phyloP scores from a whole-genome alignment of 192 early-diverging fungal species.

The Coemansia asiatica region DNA sequence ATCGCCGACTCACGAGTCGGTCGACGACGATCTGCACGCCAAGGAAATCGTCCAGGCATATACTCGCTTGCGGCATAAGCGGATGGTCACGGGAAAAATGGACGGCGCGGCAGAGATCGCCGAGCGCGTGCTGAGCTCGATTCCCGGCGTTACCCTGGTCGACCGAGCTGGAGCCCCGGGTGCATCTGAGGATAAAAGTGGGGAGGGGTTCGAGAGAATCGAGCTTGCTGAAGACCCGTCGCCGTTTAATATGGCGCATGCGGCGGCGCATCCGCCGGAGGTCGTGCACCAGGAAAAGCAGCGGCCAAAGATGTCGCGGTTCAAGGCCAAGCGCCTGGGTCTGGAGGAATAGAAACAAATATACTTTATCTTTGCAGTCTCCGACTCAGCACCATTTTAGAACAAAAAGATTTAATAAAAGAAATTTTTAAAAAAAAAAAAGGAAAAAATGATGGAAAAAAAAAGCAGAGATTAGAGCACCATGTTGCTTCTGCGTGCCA shows the following conservation, averaged over 20 bases:
- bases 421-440: background rate
- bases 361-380: too few relatives aligned
- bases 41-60: conserved; percentile 50
- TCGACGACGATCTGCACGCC: conserved; percentile 46
- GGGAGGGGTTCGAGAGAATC: conserved; percentile 17
- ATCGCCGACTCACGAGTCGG: conserved; percentile 12
- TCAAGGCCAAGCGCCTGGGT: conserved; percentile 49
- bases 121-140: conserved; percentile 22
- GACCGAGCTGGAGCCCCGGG: background rate
- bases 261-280: conserved; percentile 14
- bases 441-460: background rate
- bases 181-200: background rate
- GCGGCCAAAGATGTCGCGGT: conserved; percentile 53
- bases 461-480: background rate
- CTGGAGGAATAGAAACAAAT: conserved; percentile 15
- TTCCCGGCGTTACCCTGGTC: conserved; percentile 25
- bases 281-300: conserved; percentile 19
- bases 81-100: conserved; percentile 29
- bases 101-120: conserved; percentile 36
- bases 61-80: conserved; percentile 24
- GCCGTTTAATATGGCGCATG: background rate
- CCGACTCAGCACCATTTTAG: too few relatives aligned
- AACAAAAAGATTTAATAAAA: background rate
- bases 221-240: conserved; percentile 28
- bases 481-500: background rate